Base-by-base conservation (phyloP, 495 filamentous ascomycete genomes). In the Staphylotrichum tortipilum region DNA sequence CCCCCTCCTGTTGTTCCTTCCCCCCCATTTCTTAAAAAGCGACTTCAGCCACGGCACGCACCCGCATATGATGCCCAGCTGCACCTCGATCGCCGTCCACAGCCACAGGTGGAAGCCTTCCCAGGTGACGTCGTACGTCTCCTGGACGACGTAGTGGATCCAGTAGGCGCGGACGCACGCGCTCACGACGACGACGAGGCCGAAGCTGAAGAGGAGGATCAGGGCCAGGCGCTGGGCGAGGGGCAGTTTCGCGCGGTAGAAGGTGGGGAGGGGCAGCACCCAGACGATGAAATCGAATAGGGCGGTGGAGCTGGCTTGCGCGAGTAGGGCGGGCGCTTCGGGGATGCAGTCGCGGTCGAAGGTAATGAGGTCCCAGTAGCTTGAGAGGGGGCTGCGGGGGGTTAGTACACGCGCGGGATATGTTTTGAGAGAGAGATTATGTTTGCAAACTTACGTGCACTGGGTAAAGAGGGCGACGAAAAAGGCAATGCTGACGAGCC, bases 231-330 rank as follows among this genome's bases (percentile, higher is more conserved):
- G 58, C 47, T 65, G 55, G 2, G 17, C 8, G 0, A 43, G 19
- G 8, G 57, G 55, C 23, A 71, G 42, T 4, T 59, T 58, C 22
- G 70, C 53, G 2, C 29, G 24, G 43, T 56, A 66, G 10, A 76
- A 35, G 0, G 60, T 55, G 10, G 63, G 63, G 5, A 76, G 52
- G 9, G 72, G 72, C 14, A 76, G 45, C 2, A 62, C 49, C 57
- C 73, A 70, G 10, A 74, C 64, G 10, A 68, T 22, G 4, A 73
- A 52, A 41, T 76, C 72, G 14, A 65, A 42, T 0, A 61, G 23
- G 22, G 69, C 70, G 12, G 62, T 71, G n/a, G 67, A 0, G 38
- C 17, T 35, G 33, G 60, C 53, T 15, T 65, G 57, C 17, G 45
- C 15, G n/a, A 65, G 23, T 18, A 48, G 53, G 52, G 44, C 59